Evolutionary conservation across 257 asterid genomes (phyloP), one percentile per base, ranked within the genome.

Genomic region (Gynochthodes officinalis): DNA sequence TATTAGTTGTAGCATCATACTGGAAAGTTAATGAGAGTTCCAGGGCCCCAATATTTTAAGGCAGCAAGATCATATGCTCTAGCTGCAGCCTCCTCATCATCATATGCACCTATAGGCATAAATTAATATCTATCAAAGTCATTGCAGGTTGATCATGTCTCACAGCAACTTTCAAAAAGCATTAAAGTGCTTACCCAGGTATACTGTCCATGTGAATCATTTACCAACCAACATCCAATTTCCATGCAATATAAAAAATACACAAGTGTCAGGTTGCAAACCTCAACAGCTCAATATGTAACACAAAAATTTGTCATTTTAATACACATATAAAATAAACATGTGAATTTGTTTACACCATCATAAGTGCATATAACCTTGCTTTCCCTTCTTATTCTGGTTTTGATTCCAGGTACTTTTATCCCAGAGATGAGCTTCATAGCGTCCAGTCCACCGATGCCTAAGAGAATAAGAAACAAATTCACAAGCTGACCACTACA

Each of bases 401-500:
- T 89, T 94, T 71, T 94, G 98, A 82, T 94, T 94, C 99, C 99
- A 94, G 70, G 99, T 94, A 78, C 92, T 94, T 85, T 91, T 94
- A 80, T 94, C 99, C 99, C 99, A 94, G 69, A 94, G 93, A 84
- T 94, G 99, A 64, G 99, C 99, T 83, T 94, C 99, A 81, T 94
- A 94, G 61, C 99, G 95, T 73, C 99, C 99, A 32, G 99, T 94
- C 99, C 99, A 94, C 55, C 99, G 84, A 84, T 94, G 99, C 93
- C 99, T 94, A 73, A 32, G 71, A 77, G 67, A 81, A 77, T 64
- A 70, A 77, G 39, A 79, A 61, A 67, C 73, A 77, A 74, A 72
- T 35, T 18, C n/a, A 75, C 66, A 77, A 80, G 28, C 67, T 76
- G 46, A 71, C n/a, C 71, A 66, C 37, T 21, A 25, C 62, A 37